Evolutionary conservation across 129 eudicot genomes (phyloP).

Genomic region (Centella asiatica): DNA sequence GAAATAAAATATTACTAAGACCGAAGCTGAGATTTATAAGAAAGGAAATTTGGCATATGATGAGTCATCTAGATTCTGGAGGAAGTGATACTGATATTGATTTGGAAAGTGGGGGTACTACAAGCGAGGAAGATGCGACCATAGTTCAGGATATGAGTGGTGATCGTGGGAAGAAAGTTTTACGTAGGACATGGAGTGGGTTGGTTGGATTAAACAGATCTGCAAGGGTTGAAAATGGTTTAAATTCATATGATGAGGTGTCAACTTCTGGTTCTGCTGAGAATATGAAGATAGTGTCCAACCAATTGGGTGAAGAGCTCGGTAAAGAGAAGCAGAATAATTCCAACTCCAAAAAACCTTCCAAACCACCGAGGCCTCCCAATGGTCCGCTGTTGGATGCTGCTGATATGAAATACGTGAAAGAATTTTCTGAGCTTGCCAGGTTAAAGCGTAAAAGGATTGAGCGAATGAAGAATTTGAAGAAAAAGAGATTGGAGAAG

Average conservation of each 20-base stretch:
- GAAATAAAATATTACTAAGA: neutral
- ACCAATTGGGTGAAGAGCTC: constrained; percentile 17
- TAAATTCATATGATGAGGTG: constrained; percentile 16
- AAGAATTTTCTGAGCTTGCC: constrained; percentile 40
- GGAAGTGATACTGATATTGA: constrained; percentile 30
- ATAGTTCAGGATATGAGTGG: neutral
- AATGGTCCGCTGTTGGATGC: constrained; percentile 36
- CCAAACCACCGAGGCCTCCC: constrained; percentile 51
- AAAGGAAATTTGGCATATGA: constrained; percentile 12
- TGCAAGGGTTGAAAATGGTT: constrained; percentile 14
- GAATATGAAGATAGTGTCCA: constrained; percentile 6
- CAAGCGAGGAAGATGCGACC: constrained; percentile 39
- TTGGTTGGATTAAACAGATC: constrained; percentile 12
- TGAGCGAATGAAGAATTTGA: constrained; percentile 30
- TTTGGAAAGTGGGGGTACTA: constrained; percentile 49
- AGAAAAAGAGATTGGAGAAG: constrained; percentile 27
- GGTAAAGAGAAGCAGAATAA: constrained; percentile 17
- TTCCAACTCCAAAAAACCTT: constrained; percentile 17
- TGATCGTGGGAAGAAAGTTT: constrained; percentile 12
- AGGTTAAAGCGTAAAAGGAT: constrained; percentile 33
- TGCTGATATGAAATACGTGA: constrained; percentile 34
- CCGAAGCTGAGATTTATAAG: neutral
- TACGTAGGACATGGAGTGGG: constrained; percentile 23
- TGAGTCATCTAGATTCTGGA: constrained; percentile 21
- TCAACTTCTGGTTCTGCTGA: constrained; percentile 16